Evolutionary conservation across 176 grass and related monocot genomes (phyloP).

Genomic region (Panicum miliaceum): DNA sequence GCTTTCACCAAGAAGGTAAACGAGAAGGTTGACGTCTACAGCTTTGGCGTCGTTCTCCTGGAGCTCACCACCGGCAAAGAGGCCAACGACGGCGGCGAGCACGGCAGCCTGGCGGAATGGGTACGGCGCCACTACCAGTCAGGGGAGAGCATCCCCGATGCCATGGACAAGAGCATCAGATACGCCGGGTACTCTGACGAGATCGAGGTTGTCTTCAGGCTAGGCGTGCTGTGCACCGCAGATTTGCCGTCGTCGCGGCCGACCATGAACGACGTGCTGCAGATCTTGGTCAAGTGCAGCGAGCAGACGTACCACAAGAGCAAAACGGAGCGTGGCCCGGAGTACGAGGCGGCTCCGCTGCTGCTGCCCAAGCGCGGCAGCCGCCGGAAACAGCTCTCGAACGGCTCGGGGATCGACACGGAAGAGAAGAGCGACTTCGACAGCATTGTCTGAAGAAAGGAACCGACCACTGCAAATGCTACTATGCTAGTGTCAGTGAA

Average conservation of each 20-base stretch:
- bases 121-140: constrained; percentile 53
- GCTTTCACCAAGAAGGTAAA: constrained; percentile 67
- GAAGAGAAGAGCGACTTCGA: constrained; percentile 42
- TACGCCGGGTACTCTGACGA: constrained; percentile 46
- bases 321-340: constrained; percentile 26
- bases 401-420: constrained; percentile 6
- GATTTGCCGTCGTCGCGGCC: constrained; percentile 57
- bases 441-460: constrained; percentile 49
- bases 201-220: constrained; percentile 69
- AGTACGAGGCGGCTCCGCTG: constrained; percentile 55
- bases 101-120: constrained; percentile 68
- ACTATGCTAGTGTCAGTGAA: not conserved
- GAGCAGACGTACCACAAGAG: constrained; percentile 46
- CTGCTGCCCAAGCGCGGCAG: constrained; percentile 46
- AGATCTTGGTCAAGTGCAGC: constrained; percentile 58
- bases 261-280: constrained; percentile 74
- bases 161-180: constrained; percentile 50
- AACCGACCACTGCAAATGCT: not conserved
- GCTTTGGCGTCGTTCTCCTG: constrained; percentile 89
- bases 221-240: constrained; percentile 66
- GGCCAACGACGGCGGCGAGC: constrained; percentile 66
- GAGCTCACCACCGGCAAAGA: constrained; percentile 75
- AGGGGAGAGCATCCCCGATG: constrained; percentile 41
- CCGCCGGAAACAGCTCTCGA: constrained; percentile 39
- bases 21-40: constrained; percentile 87